Base-by-base conservation (phyloP, 1,284 basidiomycete species). In the Leccinum subspadiceum region DNA sequence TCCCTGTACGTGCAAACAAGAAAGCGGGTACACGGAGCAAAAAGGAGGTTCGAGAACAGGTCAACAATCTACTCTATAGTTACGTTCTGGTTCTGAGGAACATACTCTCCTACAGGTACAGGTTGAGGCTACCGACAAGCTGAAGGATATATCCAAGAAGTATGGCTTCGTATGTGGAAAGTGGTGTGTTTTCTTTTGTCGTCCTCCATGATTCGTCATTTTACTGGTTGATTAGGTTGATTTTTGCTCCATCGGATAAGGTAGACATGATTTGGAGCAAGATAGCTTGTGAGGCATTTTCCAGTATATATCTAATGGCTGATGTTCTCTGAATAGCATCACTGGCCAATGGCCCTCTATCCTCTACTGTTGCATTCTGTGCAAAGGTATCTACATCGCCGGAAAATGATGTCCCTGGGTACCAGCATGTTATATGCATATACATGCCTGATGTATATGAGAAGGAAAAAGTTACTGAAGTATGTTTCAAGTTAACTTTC, bases 401-500 rank as follows among this genome's bases (percentile, higher is more conserved):
- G 0, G 71, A 75, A 56, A 72, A 75, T 55, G 81, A 83, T 53
- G 76, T 62, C 7, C 70, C 81, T 13, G 79, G 82, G 52, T 72
- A 82, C 61, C 84, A 83, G 61, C 87, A 89, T 68, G 72, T 89
- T 35, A 81, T 90, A 29, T 89, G 86, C 64, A 65, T 90, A n/a
- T 90, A 90, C 66, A 70, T 90, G 22, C 87, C 89, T 5, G 75
- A 90, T 68, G 82, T 87, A 12, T 89, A 86, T 67, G 81, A 90
- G 69, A 84, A 86, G 68, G 76, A 76, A 39, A 75, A 75, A 35
- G 84, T 86, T 2, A 81, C 77, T 5, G 77, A 83, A 71, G 87
- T 85, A 62, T 72, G 61, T n/a, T 52, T 57, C n/a, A 33, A 9
- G 8, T 41, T 7, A 7, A 17, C 15, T 1, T 15, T 41, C 1